A percentile compares a stretch with the other conserved stretches of the same genome.
These are phyloP conservation scores for Aureobasidium sp. DNA, from an alignment of 2,329 filamentous ascomycete genomes.

Conservation along the genomic window DNA sequence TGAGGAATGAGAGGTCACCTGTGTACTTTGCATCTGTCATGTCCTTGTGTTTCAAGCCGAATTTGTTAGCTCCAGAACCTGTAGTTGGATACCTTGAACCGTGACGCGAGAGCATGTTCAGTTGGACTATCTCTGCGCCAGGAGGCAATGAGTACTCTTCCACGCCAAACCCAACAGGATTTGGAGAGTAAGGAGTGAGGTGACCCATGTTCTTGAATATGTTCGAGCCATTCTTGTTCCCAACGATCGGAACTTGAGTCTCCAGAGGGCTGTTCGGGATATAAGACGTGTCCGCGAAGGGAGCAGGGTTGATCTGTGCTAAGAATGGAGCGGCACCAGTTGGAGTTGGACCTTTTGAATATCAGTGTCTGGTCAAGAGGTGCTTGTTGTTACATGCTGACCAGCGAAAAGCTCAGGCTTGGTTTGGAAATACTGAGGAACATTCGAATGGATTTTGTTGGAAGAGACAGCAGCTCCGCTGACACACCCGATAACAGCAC, in stretches of 20 bases:
- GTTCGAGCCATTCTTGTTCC: constrained; percentile 51
- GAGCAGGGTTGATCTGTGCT: constrained; percentile 62
- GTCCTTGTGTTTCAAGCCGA: constrained; percentile 54
- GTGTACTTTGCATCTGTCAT: constrained; percentile 50
- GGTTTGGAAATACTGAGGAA: constrained; percentile 60
- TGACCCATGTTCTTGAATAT: constrained; percentile 67
- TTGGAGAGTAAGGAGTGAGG: constrained; percentile 62
- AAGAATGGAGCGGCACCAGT: constrained; percentile 64
- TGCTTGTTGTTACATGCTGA: constrained; percentile 15
- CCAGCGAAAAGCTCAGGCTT: constrained; percentile 47
- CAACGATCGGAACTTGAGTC: constrained; percentile 61
- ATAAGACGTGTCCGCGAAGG: constrained; percentile 54
- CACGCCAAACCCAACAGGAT: constrained; percentile 63
- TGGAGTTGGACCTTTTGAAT: constrained; percentile 52
- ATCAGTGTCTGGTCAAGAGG: background rate
- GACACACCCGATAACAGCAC: constrained; percentile 21
- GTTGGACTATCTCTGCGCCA: constrained; percentile 61
- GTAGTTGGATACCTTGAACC: constrained; percentile 66
- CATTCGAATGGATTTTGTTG: constrained; percentile 24
- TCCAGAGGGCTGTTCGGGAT: constrained; percentile 64
- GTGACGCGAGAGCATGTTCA: constrained; percentile 67
- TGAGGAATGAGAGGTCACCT: constrained; percentile 58
- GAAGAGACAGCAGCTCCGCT: constrained; percentile 20
- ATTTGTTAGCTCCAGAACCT: constrained; percentile 47
- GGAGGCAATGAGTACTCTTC: constrained; percentile 62